phyloP scores from a whole-genome alignment of 148 eudicot genomes.

The Agrostemma githago region DNA sequence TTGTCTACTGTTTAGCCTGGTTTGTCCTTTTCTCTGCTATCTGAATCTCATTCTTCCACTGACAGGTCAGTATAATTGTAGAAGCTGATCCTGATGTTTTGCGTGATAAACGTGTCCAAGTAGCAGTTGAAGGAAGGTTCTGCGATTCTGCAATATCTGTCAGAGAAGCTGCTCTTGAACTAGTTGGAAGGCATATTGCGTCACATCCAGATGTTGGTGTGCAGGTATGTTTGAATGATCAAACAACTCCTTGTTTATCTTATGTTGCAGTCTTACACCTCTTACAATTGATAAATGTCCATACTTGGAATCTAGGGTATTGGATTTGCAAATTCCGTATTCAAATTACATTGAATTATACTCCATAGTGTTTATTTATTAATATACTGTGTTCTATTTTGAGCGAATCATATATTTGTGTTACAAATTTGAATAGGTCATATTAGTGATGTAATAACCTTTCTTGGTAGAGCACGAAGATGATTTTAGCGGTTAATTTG shows the following conservation, averaged over 20 bases:
- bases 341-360: no score
- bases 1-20: background rate
- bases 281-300: background rate
- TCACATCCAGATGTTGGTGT: slow-evolving; percentile 97
- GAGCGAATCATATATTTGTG: no score
- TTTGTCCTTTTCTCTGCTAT: background rate
- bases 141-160: slow-evolving; percentile 94
- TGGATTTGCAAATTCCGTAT: no score
- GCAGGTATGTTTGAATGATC: slow-evolving; percentile 48
- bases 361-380: no score
- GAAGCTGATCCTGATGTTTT: slow-evolving; percentile 99
- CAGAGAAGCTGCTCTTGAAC: slow-evolving; percentile 96
- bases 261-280: background rate
- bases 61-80: slow-evolving; percentile 88
- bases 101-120: slow-evolving; percentile 76
- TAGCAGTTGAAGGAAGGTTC: slow-evolving; percentile 95
- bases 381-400: no score
- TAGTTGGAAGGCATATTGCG: slow-evolving; percentile 95
- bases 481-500: background rate
- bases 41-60: slow-evolving; percentile 19
- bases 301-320: background rate
- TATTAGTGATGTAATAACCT: no score
- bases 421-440: no score
- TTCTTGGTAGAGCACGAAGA: background rate
- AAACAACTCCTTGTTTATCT: slow-evolving; percentile 8